These are phyloP conservation scores for Colletotrichum limetticola DNA, from an alignment of 2,329 filamentous ascomycete species.

Conservation along the genomic window DNA sequence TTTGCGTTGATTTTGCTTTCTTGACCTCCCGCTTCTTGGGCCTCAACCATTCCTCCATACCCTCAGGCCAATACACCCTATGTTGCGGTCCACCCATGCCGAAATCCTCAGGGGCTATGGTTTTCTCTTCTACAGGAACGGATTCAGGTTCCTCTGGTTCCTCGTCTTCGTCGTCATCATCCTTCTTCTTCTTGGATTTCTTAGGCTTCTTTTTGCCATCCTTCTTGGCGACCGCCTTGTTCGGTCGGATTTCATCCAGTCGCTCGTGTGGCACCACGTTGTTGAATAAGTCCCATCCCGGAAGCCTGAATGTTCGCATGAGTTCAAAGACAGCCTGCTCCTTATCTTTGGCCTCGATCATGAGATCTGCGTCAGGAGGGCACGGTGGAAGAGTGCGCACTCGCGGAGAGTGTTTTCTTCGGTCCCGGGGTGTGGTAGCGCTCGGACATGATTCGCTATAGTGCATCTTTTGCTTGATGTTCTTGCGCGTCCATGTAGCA, in stretches of 20 bases:
- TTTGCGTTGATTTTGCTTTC: constrained; percentile 57
- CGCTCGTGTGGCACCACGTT: constrained; percentile 82
- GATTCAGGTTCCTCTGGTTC: constrained; percentile 54
- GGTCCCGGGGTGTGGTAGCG: constrained; percentile 81
- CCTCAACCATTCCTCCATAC: constrained; percentile 90
- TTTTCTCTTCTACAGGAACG: constrained; percentile 49
- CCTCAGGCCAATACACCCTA: constrained; percentile 89
- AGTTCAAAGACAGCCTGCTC: constrained; percentile 96
- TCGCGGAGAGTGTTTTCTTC: constrained; percentile 86
- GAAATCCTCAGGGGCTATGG: constrained; percentile 74
- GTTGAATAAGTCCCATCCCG: constrained; percentile 80
- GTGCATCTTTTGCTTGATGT: constrained; percentile 95
- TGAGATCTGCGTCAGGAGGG: constrained; percentile 86
- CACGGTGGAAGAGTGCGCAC: constrained; percentile 87
- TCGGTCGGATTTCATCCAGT: constrained; percentile 76
- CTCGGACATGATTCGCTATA: constrained; percentile 84
- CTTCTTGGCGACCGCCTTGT: constrained; percentile 48
- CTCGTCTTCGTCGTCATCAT: constrained; percentile 51
- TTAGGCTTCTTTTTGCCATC: constrained; percentile 39
- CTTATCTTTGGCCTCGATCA: constrained; percentile 99
- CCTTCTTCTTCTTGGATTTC: constrained; percentile 51
- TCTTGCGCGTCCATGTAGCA: constrained; percentile 85
- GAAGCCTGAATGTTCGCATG: constrained; percentile 88
- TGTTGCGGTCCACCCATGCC: constrained; percentile 87
- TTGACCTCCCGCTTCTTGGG: constrained; percentile 79